Conservation (phyloP, 2,329 filamentous ascomycete species). For the Diplodia mutila region DNA sequence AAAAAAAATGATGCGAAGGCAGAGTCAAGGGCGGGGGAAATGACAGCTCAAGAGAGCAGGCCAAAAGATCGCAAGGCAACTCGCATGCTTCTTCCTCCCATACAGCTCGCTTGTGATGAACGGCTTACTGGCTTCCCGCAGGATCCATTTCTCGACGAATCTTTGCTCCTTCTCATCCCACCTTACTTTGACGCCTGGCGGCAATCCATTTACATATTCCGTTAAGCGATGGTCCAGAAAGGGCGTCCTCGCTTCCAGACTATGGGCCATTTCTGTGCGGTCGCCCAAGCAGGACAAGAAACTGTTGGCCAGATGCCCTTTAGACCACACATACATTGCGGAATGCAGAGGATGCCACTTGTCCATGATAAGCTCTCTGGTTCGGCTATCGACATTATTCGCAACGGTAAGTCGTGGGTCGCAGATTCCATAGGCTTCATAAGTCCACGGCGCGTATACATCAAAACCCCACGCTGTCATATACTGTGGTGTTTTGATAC, state of each 20-base stretch:
- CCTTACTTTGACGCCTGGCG: conserved; percentile 43
- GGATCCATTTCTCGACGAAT: conserved; percentile 54
- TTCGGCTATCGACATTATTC: conserved; percentile 36
- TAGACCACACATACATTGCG: conserved; percentile 35
- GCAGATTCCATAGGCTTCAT: conserved; percentile 32
- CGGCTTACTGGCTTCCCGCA: conserved; percentile 55
- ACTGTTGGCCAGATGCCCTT: conserved; percentile 34
- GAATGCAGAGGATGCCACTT: conserved; percentile 36
- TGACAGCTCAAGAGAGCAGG: too few species aligned
- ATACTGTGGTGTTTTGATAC: conserved; percentile 42
- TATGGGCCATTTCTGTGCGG: conserved; percentile 51
- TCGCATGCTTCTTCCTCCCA: conserved; percentile 50
- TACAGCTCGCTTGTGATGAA: conserved; percentile 59
- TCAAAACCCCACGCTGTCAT: conserved; percentile 42
- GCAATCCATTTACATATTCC: conserved; percentile 45
- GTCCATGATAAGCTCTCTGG: conserved; percentile 35
- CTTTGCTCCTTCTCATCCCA: conserved; percentile 32
- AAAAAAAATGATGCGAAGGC: not conserved
- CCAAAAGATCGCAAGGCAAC: not conserved
- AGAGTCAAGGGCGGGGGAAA: not conserved
- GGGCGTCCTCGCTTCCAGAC: conserved; percentile 46
- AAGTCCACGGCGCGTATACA: conserved; percentile 43
- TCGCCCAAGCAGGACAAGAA: conserved; percentile 51
- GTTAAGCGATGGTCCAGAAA: conserved; percentile 48
- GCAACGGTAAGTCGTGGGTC: conserved; percentile 42